Base-by-base conservation (phyloP, 768 basidiomycete genomes). In the Tricholoma flavovirens region DNA sequence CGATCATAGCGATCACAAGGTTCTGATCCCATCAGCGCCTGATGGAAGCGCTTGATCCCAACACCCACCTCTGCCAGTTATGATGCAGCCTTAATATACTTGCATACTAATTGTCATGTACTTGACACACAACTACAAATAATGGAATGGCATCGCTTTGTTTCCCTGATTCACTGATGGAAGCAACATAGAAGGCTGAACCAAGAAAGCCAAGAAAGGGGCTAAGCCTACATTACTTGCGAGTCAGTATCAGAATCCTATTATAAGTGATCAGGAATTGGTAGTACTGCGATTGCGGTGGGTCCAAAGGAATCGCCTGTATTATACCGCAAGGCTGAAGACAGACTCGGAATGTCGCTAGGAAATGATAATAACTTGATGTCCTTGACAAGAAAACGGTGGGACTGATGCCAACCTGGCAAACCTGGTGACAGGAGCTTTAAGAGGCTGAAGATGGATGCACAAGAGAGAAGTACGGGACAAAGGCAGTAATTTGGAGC, bases 291-390 rank as follows among this genome's bases (percentile, higher is more conserved):
- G 35, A 87, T 73, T 2, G 81, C 83, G 4, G 87, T 83, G 1
- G 87, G 86, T 2, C 86, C 87, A 66, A 87, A 87, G 17, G 74
- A 75, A 4, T 82, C 85, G 5, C 86, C 84, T 0, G 86, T 87
- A 64, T 81, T 72, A 77, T 6, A 83, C 78, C 0, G 81, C 79
- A 60, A 80, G 86, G 14, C 85, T 86, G 54, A 29, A 5, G 19
- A 19, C 53, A 29, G 29, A 11, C 10, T 9, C 15, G n/a, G 24
- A 5, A 26, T 26, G 24, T 26, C 24, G 24, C 24, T 26, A 3
- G 24, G 5, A 5, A 2, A 26, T 26, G 24, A 5, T 26, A 26
- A 26, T 26, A 26, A 26, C 24, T 26, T 26, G 5, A 26, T 26
- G 24, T 2, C 24, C 5, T 26, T 86, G 83, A 56, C 82, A 77